Percentiles rank a stretch among this genome's conserved stretches.
Evolutionary conservation across 163 green algal genomes (phyloP).

Genomic region (Chlamydomonas reinhardtii): DNA sequence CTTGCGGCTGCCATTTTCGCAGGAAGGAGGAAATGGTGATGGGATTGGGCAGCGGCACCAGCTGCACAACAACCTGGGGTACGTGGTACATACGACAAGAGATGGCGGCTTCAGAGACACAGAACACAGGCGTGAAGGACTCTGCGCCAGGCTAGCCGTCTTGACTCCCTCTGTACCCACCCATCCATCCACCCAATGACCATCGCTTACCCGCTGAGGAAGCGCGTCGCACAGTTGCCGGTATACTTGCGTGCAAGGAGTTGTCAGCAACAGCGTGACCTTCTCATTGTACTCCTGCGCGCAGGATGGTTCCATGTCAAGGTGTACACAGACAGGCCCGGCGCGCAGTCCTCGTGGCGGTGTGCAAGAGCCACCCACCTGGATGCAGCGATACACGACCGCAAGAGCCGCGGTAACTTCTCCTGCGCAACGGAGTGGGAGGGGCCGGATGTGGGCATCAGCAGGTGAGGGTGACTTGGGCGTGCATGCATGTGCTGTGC

Average conservation of each 20-base stretch:
- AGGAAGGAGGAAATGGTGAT: constrained; percentile 59
- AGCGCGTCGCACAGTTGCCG: constrained; percentile 52
- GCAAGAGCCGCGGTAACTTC: constrained; percentile 36
- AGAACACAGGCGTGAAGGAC: too few relatives aligned
- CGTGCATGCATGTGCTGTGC: too few relatives aligned
- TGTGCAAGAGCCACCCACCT: not conserved
- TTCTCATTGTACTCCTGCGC: constrained; percentile 69
- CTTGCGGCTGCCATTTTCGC: constrained; percentile 61
- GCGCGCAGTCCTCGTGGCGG: too few relatives aligned
- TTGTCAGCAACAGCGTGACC: constrained; percentile 67
- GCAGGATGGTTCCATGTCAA: too few relatives aligned
- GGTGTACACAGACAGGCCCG: too few relatives aligned
- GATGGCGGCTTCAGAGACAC: not conserved
- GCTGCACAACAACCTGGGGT: constrained; percentile 69
- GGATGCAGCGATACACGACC: constrained; percentile 24
- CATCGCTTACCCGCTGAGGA: constrained; percentile 30
- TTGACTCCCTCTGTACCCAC: too few relatives aligned
- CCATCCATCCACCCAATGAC: too few relatives aligned
- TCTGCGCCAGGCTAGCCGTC: too few relatives aligned
- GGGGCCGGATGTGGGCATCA: too few relatives aligned
- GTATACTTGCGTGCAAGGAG: constrained; percentile 47
- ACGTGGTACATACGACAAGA: too few relatives aligned
- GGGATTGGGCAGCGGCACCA: constrained; percentile 62
- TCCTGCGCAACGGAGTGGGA: constrained; percentile 1
- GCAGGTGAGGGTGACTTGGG: too few relatives aligned